Evolutionary conservation across 208 protist genomes (phyloP).

Genomic region (Giardia duodenalis): DNA sequence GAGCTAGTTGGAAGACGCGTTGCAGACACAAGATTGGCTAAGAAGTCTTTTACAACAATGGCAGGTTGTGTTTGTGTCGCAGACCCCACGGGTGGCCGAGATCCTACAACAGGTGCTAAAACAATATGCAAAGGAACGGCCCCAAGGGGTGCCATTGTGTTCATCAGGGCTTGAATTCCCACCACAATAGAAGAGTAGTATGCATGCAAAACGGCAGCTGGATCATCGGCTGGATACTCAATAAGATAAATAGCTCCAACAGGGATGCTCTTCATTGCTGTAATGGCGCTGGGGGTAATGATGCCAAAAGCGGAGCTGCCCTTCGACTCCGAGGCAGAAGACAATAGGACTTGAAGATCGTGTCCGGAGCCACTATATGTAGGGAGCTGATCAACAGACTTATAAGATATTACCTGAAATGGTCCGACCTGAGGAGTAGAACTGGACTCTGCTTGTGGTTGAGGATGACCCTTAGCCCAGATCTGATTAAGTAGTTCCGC

Average conservation of each 20-base stretch:
- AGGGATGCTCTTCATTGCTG: background rate
- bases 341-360: background rate
- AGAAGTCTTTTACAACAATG: background rate
- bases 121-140: background rate
- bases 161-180: background rate
- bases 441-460: no score
- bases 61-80: no score
- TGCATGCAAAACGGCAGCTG: background rate
- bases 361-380: background rate
- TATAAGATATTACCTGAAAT: background rate
- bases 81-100: background rate
- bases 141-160: background rate
- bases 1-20: background rate
- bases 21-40: background rate
- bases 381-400: background rate
- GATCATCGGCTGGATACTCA: background rate
- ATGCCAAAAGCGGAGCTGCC: background rate
- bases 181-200: background rate
- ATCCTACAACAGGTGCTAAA: background rate
- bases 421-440: background rate
- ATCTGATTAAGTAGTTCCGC: no score
- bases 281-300: background rate
- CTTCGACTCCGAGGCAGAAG: background rate
- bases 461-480: no score
- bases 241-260: background rate